Evolutionary conservation across 768 basidiomycete species (phyloP).

Genomic region (Naematelia encephala): DNA sequence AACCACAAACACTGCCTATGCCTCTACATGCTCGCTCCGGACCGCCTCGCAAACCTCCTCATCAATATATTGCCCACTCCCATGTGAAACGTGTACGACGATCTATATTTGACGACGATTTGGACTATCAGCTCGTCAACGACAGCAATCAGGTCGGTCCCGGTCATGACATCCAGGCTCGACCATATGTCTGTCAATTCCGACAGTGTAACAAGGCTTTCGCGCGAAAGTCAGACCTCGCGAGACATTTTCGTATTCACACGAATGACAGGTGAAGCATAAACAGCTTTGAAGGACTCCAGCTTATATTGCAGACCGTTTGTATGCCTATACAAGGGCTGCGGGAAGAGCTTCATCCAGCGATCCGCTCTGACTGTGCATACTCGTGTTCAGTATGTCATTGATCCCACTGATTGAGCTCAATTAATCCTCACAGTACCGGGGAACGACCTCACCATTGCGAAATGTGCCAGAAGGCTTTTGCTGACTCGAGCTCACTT

Average conservation of each 20-base stretch:
- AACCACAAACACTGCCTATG: background rate
- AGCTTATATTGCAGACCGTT: conserved; percentile 35
- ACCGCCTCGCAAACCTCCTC: background rate
- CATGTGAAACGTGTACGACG: background rate
- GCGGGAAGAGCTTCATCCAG: conserved; percentile 46
- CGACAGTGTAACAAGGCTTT: conserved; percentile 50
- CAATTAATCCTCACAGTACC: conserved; percentile 38
- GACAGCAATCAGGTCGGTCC: conserved; percentile 36
- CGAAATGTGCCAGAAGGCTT: conserved; percentile 48
- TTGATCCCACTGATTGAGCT: background rate
- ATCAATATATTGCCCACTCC: background rate
- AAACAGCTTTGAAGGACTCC: background rate
- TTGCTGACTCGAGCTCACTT: conserved; percentile 51
- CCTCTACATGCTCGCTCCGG: background rate
- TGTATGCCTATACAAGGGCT: conserved; percentile 29
- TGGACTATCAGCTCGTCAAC: conserved; percentile 35
- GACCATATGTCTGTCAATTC: conserved; percentile 42
- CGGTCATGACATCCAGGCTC: conserved; percentile 26
- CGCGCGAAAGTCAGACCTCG: conserved; percentile 51
- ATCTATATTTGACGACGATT: background rate
- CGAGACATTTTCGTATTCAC: conserved; percentile 53
- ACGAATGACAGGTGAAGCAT: conserved; percentile 51
- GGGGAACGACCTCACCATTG: conserved; percentile 51
- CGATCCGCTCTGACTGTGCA: conserved; percentile 50
- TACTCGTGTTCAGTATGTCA: conserved; percentile 47